These are phyloP conservation scores for Carallia brachiata DNA, from an alignment of 345 rosid species.

Conservation along the genomic window DNA sequence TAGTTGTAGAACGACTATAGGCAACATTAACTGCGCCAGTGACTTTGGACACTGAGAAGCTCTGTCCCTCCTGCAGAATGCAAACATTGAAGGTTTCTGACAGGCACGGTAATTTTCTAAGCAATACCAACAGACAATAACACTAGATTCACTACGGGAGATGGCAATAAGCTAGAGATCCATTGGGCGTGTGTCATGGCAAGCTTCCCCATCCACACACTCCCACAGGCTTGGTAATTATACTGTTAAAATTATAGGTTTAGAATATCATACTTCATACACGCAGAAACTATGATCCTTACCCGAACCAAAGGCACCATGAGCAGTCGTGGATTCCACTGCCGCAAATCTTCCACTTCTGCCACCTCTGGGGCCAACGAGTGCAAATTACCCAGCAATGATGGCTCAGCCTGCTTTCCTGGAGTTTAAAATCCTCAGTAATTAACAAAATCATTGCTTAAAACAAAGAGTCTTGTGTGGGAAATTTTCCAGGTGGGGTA, in stretches of 20 bases:
- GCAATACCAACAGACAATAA: too few species aligned
- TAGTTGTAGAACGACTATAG: constrained; percentile 38
- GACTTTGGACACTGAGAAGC: constrained; percentile 61
- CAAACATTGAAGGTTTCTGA: not conserved
- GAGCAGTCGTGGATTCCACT: constrained; percentile 59
- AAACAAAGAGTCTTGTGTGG: not conserved
- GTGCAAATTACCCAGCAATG: constrained; percentile 48
- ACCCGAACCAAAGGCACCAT: constrained; percentile 65
- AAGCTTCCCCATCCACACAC: too few species aligned
- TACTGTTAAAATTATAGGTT: not conserved
- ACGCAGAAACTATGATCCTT: constrained; percentile 8
- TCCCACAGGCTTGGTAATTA: not conserved
- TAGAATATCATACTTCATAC: not conserved
- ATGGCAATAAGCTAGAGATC: too few species aligned
- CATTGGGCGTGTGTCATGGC: too few species aligned
- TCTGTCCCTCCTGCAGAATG: constrained; percentile 36
- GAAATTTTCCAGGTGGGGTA: constrained; percentile 19
- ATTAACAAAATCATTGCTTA: constrained; percentile 2
- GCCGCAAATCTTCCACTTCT: constrained; percentile 65
- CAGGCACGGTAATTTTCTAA: too few species aligned
- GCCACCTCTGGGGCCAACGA: constrained; percentile 64
- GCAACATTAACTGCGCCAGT: constrained; percentile 45
- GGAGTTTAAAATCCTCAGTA: constrained; percentile 16
- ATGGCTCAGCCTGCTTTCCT: constrained; percentile 45
- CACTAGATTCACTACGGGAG: too few species aligned